Base-by-base conservation (phyloP, 768 basidiomycete species). In the Tephrocybe sp. region DNA sequence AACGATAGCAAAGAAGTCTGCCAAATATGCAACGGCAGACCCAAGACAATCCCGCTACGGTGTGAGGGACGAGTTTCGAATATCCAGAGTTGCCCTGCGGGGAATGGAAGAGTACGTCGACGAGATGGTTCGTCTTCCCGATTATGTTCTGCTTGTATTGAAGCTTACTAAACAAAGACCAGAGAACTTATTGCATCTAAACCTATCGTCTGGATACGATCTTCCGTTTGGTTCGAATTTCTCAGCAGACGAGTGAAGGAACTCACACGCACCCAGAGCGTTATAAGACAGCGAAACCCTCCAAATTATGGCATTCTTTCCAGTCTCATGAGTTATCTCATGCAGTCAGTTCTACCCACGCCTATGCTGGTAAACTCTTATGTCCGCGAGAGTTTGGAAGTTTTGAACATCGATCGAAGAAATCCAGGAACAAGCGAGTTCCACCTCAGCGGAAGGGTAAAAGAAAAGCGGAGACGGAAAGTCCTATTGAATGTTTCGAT, bases 11-110 rank as follows among this genome's bases (percentile, higher is more conserved):
- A 49, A 4, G 9, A 25, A 9, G 35, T 48, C 9, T 24, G 9
- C 9, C 2, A 40, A 3, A 19, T 53, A 5, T 55, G 41, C 16
- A 8, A 25, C 2, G 43, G 34, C 3, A 2, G 9, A 26, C 34
- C 49, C 0, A 15, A 25, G 1, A 9, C 19, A 34, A 46, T 6
- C n/a, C n/a, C n/a, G n/a, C n/a, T 60, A 57, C 47, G 59, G 59
- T 2, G 59, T 57, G 5, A 35, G 59, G 19, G 53, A 55, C 32
- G 59, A 60, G 38, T 54, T 42, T 37, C 40, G 59, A 3, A 35
- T 54, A 13, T 51, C 53, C 6, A 44, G 48, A 8, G 16, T 6
- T 22, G 50, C 53, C 5, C 34, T 60, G 15, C 13, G 26, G 22
- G 31, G 18, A 6, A 13, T 56, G 16, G 38, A 26, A 13, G 25